Conservation (phyloP, 257 asterid genomes). For the Linaria vulgaris region DNA sequence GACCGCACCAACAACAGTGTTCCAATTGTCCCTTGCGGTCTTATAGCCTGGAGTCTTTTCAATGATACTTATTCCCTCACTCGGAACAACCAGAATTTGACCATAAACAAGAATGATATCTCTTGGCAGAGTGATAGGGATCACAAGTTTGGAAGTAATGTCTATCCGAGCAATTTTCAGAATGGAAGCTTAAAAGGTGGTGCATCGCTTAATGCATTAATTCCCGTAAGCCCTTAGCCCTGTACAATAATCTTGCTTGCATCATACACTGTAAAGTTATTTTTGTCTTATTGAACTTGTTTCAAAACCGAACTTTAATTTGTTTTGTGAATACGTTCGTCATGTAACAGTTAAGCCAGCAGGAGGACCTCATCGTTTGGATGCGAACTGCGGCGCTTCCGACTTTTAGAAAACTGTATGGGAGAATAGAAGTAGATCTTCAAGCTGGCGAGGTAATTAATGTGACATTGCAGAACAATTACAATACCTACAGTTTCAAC, state of each 20-base stretch:
- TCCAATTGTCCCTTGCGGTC: slow-evolving; percentile 96
- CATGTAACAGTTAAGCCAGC: slow-evolving; percentile 61
- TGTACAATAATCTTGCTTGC: background rate
- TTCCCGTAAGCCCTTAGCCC: slow-evolving; percentile 58
- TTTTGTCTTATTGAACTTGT: slow-evolving; percentile 3
- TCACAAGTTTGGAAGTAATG: slow-evolving; percentile 80
- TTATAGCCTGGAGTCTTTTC: slow-evolving; percentile 96
- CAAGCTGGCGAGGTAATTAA: slow-evolving; percentile 43
- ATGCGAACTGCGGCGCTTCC: slow-evolving; percentile 96
- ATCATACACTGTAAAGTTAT: background rate
- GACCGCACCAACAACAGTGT: slow-evolving; percentile 33
- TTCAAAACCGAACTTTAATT: slow-evolving; percentile 8
- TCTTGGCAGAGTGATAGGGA: slow-evolving; percentile 97
- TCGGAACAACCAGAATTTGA: slow-evolving; percentile 46
- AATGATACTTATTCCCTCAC: slow-evolving; percentile 77
- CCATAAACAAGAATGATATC: slow-evolving; percentile 62
- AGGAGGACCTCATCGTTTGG: slow-evolving; percentile 90
- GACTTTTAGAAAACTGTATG: slow-evolving; percentile 81
- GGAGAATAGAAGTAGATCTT: slow-evolving; percentile 73
- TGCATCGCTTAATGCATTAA: slow-evolving; percentile 39
- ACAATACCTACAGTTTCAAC: slow-evolving; percentile 79
- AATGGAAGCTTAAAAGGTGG: slow-evolving; percentile 68
- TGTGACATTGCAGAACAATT: slow-evolving; percentile 55
- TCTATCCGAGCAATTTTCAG: slow-evolving; percentile 80
- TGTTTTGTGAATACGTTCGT: slow-evolving; percentile 20